These are phyloP conservation scores for Tuber brumale DNA, from an alignment of 495 filamentous ascomycete genomes.

Conservation along the genomic window DNA sequence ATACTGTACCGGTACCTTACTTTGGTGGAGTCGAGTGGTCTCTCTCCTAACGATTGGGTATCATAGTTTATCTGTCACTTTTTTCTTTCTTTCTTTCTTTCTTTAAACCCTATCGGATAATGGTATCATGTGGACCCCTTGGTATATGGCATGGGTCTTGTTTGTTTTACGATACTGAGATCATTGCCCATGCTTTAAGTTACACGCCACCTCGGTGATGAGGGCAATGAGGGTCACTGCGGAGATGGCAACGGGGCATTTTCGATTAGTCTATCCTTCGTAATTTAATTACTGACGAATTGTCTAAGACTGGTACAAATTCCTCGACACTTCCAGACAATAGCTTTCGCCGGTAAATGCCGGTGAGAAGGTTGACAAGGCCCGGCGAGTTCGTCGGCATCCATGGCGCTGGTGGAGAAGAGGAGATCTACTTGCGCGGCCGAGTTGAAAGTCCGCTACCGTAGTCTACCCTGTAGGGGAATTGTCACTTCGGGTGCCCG, in stretches of 20 bases:
- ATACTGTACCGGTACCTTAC: neutral
- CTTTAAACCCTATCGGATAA: neutral
- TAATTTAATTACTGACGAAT: too few relatives aligned
- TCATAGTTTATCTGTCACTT: neutral
- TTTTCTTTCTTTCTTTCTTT: too few relatives aligned
- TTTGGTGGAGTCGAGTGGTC: neutral
- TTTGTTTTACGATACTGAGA: neutral
- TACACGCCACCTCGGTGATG: neutral
- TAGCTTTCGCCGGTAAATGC: neutral
- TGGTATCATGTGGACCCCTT: neutral
- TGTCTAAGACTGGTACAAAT: slow-evolving; percentile 1
- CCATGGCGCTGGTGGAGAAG: slow-evolving; percentile 9
- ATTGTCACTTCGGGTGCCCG: too few relatives aligned
- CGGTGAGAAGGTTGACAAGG: neutral
- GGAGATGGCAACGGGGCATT: neutral
- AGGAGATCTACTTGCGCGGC: neutral
- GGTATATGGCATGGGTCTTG: neutral
- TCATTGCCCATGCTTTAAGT: neutral
- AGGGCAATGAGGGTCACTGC: neutral
- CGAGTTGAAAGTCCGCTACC: too few relatives aligned
- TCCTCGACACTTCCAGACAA: neutral
- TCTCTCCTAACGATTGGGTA: too few relatives aligned
- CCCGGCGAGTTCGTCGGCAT: slow-evolving; percentile 14
- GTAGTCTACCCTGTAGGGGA: too few relatives aligned
- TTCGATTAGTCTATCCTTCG: neutral